A percentile compares a stretch with the other conserved stretches of the same genome.
Conservation (phyloP, 257 asterid genomes). For the Solanum appendiculatum region DNA sequence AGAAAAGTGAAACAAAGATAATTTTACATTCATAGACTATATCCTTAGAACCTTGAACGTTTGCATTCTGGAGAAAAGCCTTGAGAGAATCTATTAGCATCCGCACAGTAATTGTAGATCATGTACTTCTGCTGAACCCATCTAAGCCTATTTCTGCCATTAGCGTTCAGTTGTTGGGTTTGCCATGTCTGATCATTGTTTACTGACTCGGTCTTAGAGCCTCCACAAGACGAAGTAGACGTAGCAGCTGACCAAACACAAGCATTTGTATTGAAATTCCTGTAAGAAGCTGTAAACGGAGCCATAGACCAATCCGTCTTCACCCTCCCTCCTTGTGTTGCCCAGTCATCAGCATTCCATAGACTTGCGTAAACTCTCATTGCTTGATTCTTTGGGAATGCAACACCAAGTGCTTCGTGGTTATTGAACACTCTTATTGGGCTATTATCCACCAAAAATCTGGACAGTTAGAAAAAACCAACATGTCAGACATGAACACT, state of each 20-base stretch:
- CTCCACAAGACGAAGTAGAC: background rate
- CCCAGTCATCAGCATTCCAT: no score
- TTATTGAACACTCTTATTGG: slow-evolving; percentile 41
- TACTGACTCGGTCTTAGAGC: background rate
- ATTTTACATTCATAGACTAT: background rate
- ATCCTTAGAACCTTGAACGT: background rate
- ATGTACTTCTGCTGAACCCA: slow-evolving; percentile 31
- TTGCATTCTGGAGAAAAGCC: slow-evolving; percentile 29
- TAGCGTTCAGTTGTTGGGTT: slow-evolving; percentile 17
- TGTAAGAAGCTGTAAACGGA: no score
- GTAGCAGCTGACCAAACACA: slow-evolving; percentile 7
- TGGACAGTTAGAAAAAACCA: background rate
- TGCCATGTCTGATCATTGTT: slow-evolving; percentile 13
- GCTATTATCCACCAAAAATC: slow-evolving; percentile 35
- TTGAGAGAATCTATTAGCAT: slow-evolving; percentile 7
- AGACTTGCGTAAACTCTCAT: no score
- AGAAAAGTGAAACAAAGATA: background rate
- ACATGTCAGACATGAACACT: background rate
- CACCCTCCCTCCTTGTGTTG: no score
- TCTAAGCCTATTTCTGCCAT: slow-evolving; percentile 19
- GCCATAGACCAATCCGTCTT: no score
- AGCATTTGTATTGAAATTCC: slow-evolving; percentile 23
- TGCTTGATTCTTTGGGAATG: no score
- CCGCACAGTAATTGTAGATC: slow-evolving; percentile 30
- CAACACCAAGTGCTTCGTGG: slow-evolving; percentile 20